Percentiles rank a stretch among this genome's conserved stretches.
Conservation (phyloP, 345 rosid genomes). For the Pugionium cornutum region DNA sequence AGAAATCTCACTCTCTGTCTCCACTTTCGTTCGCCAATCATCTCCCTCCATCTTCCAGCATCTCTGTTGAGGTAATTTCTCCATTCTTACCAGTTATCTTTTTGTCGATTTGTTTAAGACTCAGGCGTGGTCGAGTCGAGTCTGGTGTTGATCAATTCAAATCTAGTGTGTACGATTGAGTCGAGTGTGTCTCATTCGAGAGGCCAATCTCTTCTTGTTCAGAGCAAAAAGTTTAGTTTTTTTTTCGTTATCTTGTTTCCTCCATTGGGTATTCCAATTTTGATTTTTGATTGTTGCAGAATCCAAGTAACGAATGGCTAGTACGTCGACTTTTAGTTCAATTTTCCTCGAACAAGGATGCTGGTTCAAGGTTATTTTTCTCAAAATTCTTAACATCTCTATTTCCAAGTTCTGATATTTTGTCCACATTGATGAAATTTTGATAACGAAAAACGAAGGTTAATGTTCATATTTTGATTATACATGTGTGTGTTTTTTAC, state of each 20-base stretch:
- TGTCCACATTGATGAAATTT: not conserved
- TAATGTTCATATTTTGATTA: not conserved
- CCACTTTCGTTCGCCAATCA: too few species aligned
- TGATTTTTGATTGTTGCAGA: not conserved
- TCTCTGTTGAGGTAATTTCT: too few species aligned
- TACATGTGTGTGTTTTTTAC: slow-evolving; percentile 1
- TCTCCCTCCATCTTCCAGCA: too few species aligned
- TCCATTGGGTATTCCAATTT: not conserved
- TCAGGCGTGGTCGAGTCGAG: too few species aligned
- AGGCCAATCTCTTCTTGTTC: too few species aligned
- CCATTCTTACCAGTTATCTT: too few species aligned
- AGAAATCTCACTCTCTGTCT: too few species aligned
- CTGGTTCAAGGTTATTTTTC: slow-evolving; percentile 28
- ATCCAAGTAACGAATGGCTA: slow-evolving; percentile 26
- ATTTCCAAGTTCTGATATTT: not conserved
- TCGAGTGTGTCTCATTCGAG: too few species aligned
- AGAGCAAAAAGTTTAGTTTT: not conserved
- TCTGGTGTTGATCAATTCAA: too few species aligned
- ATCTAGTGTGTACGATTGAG: too few species aligned
- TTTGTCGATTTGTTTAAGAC: too few species aligned
- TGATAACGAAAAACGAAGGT: too few species aligned
- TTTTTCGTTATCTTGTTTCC: not conserved
- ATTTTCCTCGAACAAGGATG: slow-evolving; percentile 38
- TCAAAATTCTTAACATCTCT: not conserved
- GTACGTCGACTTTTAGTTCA: slow-evolving; percentile 28